Percentiles rank a stretch among this genome's conserved stretches.
phyloP scores from a whole-genome alignment of 805 yeast species.

The Torulaspora maleeae region DNA sequence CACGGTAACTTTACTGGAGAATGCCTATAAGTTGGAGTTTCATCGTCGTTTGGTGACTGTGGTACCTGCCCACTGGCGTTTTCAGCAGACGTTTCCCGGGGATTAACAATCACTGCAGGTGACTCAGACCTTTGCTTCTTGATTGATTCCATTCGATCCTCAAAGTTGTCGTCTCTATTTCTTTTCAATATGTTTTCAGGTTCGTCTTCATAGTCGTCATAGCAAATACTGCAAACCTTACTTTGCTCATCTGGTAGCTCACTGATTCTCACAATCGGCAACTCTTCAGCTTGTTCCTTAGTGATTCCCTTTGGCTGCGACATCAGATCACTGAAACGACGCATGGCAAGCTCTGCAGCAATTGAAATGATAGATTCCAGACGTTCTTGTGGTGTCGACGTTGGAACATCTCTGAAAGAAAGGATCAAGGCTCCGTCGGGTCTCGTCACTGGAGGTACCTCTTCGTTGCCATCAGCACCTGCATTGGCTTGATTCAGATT shows the following conservation, averaged over 20 bases:
- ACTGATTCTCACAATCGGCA: constrained; percentile 38
- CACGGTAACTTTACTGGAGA: constrained; percentile 75
- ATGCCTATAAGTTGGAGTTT: constrained; percentile 43
- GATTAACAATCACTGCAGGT: constrained; percentile 2
- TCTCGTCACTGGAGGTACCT: constrained; percentile 21
- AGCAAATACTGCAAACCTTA: constrained; percentile 59
- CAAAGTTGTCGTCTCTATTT: constrained; percentile 25
- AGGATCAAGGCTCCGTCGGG: constrained; percentile 52
- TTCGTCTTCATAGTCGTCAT: constrained; percentile 45
- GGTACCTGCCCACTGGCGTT: background rate
- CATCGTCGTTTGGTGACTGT: constrained; percentile 13
- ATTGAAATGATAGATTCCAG: constrained; percentile 57
- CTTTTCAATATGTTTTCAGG: constrained; percentile 22
- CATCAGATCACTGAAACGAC: constrained; percentile 52
- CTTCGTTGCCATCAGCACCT: constrained; percentile 33
- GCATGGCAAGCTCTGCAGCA: constrained; percentile 66
- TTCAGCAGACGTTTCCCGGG: constrained; percentile 4
- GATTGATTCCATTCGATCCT: constrained; percentile 20
- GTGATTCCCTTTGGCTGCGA: constrained; percentile 51
- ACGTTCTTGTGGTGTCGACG: constrained; percentile 54
- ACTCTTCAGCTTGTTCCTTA: constrained; percentile 46
- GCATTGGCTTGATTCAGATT: constrained; percentile 8
- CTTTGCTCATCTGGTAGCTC: constrained; percentile 32
- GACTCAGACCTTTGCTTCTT: constrained; percentile 22
- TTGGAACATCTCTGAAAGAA: constrained; percentile 62